Conservation (phyloP, 768 basidiomycete species). For the Russula brevipes region DNA sequence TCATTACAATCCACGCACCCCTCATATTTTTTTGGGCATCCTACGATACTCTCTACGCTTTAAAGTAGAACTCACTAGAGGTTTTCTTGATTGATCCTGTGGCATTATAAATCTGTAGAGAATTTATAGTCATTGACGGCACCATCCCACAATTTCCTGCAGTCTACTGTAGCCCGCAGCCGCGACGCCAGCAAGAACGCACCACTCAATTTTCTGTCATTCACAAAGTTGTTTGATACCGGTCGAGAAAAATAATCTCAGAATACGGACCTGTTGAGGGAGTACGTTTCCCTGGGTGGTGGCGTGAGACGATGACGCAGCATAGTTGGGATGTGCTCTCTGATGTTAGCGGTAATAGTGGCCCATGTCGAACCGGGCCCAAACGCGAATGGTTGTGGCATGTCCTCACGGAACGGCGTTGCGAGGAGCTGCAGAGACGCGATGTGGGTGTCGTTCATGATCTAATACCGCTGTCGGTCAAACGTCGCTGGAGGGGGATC, state of each 20-base stretch:
- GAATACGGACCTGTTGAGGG: constrained; percentile 68
- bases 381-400: constrained; percentile 75
- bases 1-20: not conserved
- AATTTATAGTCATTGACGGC: constrained; percentile 43
- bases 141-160: constrained; percentile 69
- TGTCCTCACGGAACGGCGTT: constrained; percentile 67
- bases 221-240: not conserved
- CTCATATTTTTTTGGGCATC: not conserved
- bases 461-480: constrained; percentile 35
- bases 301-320: constrained; percentile 82
- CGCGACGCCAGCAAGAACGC: constrained; percentile 75
- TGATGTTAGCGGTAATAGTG: constrained; percentile 69
- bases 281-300: constrained; percentile 92
- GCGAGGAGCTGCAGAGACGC: constrained; percentile 80
- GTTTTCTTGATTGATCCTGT: not conserved
- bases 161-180: constrained; percentile 68
- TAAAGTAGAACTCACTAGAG: constrained; percentile 10
- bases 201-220: constrained; percentile 69
- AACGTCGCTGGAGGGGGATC: not conserved
- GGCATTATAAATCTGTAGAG: constrained; percentile 20
- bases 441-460: constrained; percentile 85
- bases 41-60: not conserved
- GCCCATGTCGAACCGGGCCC: constrained; percentile 60
- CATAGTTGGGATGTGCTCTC: constrained; percentile 85
- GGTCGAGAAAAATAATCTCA: too few relatives aligned